Evolutionary conservation across 306 rosid species (phyloP), one percentile per base, ranked within the genome.

Genomic region (Astragalus glycyphyllos): DNA sequence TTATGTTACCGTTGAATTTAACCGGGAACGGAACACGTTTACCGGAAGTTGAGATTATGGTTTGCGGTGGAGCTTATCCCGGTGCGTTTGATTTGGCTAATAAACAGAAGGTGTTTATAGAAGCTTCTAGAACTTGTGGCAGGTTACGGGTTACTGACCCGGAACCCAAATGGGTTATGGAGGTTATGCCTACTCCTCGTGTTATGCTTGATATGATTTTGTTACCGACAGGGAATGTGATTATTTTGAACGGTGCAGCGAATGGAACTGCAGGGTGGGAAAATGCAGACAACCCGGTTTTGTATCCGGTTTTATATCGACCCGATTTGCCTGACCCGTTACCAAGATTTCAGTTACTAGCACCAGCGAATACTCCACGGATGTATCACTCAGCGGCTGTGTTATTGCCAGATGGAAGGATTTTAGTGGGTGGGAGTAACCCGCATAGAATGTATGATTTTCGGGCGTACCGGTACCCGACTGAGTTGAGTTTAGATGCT

Each of bases 391-490:
- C 98, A 0, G 29, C 98, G 0, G 89, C 94, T 1, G 57, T 89
- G 34, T 60, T 92, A 0, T 40, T 87, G 71, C 88, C 89, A 29
- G 87, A 88, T 72, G 96, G 96, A 53, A 76, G 86, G 31, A 67
- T 89, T 13, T 71, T 92, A 74, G 98, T 89, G 65, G 92, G 98
- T 0, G 98, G 98, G 16, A 89, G 98, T 41, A 92, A 92, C 65
- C 94, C 98, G 0, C 94, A 92, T 38, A 23, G 65, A 7, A 12
- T 16, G 37, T 87, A 92, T 56, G 80, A 89, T 67, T 92, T 89
- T 78, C 78, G 51, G 11, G 78, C 79, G 11, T 5, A 54, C 9
- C 81, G 73, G 20, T 83, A 59, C 59, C 98, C 83, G 8, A 92
- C 98, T 0, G 89, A 89, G 1, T 64, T 92, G 41, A 92, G 98